A percentile compares a stretch with the other conserved stretches of the same genome.
Evolutionary conservation across 2,329 filamentous ascomycete species (phyloP).

Genomic region (Aurifilum marmelostoma): DNA sequence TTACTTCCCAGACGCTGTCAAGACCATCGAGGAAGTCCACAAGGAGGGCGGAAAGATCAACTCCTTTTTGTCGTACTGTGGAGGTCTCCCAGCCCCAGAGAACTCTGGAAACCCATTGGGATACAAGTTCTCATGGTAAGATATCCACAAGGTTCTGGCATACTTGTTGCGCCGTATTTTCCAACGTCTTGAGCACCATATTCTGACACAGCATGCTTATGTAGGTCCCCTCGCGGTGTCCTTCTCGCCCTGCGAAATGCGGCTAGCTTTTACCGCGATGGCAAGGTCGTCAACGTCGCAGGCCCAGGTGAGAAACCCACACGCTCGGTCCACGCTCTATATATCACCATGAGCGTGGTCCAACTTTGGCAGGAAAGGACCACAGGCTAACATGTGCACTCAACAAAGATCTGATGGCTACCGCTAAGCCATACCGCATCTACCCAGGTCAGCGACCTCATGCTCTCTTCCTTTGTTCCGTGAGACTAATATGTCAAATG

Average conservation of each 20-base stretch:
- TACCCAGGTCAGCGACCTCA: constrained; percentile 62
- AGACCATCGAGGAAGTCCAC: constrained; percentile 89
- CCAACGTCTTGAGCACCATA: too few relatives aligned
- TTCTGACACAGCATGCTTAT: neutral
- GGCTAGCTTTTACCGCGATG: constrained; percentile 81
- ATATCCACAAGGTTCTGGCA: neutral
- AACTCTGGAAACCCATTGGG: constrained; percentile 85
- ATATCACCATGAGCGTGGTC: neutral
- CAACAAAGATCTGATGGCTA: constrained; percentile 77
- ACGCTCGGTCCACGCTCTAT: neutral
- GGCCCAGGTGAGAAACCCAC: constrained; percentile 37
- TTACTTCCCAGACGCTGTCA: constrained; percentile 66
- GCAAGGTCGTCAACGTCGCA: constrained; percentile 69
- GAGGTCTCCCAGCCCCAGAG: constrained; percentile 74
- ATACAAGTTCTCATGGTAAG: constrained; percentile 76
- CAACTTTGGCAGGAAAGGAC: neutral
- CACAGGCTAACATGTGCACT: neutral
- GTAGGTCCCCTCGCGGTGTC: constrained; percentile 72
- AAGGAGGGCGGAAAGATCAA: constrained; percentile 81
- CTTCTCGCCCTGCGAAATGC: constrained; percentile 83
- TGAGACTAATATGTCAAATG: neutral
- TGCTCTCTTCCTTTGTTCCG: neutral
- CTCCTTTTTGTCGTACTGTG: constrained; percentile 83
- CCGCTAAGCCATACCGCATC: constrained; percentile 87
- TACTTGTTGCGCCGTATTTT: neutral